A percentile compares a stretch with the other conserved stretches of the same genome.
phyloP scores from a whole-genome alignment of 805 yeast species.

The Yamadazyma takamatsuzukensis region DNA sequence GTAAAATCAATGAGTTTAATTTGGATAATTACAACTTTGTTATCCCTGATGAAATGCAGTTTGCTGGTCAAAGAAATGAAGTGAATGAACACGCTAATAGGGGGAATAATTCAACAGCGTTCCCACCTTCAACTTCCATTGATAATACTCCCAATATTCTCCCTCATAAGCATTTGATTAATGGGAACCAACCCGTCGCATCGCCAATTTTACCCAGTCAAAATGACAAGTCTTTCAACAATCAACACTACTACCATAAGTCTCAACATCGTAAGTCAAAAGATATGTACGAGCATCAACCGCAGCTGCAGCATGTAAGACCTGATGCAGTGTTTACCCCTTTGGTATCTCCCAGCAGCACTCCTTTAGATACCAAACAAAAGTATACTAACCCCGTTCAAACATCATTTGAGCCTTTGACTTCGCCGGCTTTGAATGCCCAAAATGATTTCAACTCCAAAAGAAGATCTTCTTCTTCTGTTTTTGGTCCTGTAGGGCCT shows the following conservation, averaged over 20 bases:
- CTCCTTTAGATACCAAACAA: constrained; percentile 48
- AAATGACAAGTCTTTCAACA: constrained; percentile 37
- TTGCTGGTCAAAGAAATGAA: neutral
- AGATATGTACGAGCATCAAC: constrained; percentile 12
- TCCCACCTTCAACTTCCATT: constrained; percentile 10
- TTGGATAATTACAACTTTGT: constrained; percentile 9
- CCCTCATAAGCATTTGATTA: constrained; percentile 8
- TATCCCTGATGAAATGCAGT: constrained; percentile 2
- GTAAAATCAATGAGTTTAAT: constrained; percentile 5
- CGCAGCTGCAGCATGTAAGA: constrained; percentile 34
- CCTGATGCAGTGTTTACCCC: constrained; percentile 73
- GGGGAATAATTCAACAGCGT: constrained; percentile 7
- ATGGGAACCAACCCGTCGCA: constrained; percentile 12
- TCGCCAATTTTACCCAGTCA: constrained; percentile 42
- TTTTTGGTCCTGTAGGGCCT: constrained; percentile 27
- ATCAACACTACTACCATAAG: constrained; percentile 38
- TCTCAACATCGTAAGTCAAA: constrained; percentile 15
- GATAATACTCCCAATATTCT: constrained; percentile 10
- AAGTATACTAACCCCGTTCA: constrained; percentile 21
- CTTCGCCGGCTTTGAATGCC: constrained; percentile 67
- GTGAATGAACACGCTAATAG: neutral
- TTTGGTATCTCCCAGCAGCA: constrained; percentile 69
- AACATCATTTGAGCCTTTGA: constrained; percentile 47
- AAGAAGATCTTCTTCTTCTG: constrained; percentile 31
- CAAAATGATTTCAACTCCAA: constrained; percentile 13